Conservation (phyloP, 768 basidiomycete genomes). For the Mycena amicta region DNA sequence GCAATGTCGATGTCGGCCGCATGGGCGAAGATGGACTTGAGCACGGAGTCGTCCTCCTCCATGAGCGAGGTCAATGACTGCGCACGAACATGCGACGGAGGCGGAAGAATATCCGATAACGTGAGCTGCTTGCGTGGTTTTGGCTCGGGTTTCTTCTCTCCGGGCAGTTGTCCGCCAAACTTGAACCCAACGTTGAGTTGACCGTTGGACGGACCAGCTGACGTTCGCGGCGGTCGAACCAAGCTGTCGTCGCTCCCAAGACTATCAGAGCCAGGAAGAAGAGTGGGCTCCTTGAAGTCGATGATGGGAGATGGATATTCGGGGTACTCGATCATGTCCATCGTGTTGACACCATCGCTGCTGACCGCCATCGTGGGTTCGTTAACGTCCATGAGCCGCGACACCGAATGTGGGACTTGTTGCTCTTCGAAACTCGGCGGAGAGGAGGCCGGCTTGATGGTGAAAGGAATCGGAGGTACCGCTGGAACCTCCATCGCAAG, state of each 20-base stretch:
- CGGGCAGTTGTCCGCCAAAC: constrained; percentile 59
- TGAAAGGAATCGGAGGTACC: constrained; percentile 50
- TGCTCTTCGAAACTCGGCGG: constrained; percentile 23
- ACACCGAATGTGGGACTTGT: constrained; percentile 14
- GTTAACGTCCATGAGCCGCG: constrained; percentile 31
- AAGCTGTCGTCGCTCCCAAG: constrained; percentile 38
- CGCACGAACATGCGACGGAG: constrained; percentile 52
- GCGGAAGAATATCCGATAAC: constrained; percentile 77
- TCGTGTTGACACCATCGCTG: constrained; percentile 20
- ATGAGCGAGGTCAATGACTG: constrained; percentile 47
- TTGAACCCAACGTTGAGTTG: constrained; percentile 73
- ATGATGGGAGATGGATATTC: constrained; percentile 31
- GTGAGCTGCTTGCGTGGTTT: constrained; percentile 44
- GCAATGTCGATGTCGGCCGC: constrained; percentile 34
- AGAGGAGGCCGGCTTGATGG: constrained; percentile 4
- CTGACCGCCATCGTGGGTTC: constrained; percentile 31
- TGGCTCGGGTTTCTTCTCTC: constrained; percentile 25
- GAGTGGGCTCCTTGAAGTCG: constrained; percentile 40
- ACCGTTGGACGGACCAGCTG: constrained; percentile 58
- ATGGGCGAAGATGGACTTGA: constrained; percentile 58
- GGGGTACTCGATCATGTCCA: constrained; percentile 27
- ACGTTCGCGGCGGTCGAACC: too few relatives aligned
- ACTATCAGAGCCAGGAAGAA: constrained; percentile 42
- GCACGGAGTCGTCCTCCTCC: constrained; percentile 53
- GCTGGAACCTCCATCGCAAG: constrained; percentile 49